Evolutionary conservation across 2,329 filamentous ascomycete genomes (phyloP).

Genomic region (Periglandula ipomoeae): DNA sequence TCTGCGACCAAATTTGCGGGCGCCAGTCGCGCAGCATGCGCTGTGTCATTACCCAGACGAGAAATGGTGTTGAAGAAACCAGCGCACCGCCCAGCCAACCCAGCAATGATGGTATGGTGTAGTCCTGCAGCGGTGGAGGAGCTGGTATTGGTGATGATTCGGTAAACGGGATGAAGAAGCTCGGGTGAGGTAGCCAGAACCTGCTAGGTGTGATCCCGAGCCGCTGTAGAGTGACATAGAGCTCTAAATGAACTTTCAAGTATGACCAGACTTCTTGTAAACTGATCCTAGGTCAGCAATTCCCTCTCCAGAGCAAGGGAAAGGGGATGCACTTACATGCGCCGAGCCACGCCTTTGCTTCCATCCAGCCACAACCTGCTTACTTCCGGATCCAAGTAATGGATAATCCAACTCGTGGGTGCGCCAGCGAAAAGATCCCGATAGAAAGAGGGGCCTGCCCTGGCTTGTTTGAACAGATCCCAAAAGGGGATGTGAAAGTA

Average conservation of each 20-base stretch:
- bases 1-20: slow-evolving; percentile 26
- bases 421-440: slow-evolving; percentile 24
- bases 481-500: slow-evolving; percentile 41
- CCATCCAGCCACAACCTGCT: slow-evolving; percentile 17
- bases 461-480: slow-evolving; percentile 25
- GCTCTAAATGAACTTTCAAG: slow-evolving; percentile 39
- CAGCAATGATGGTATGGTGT: slow-evolving; percentile 28
- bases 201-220: slow-evolving; percentile 35
- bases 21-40: slow-evolving; percentile 27
- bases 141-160: slow-evolving; percentile 38
- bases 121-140: slow-evolving; percentile 31
- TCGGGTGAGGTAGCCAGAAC: slow-evolving; percentile 32
- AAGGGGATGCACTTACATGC: slow-evolving; percentile 17
- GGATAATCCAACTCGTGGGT: slow-evolving; percentile 19
- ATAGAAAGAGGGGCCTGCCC: slow-evolving; percentile 20
- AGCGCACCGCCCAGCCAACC: slow-evolving; percentile 34
- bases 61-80: slow-evolving; percentile 37
- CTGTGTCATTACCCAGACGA: slow-evolving; percentile 35
- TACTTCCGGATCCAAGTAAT: slow-evolving; percentile 20
- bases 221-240: slow-evolving; percentile 44
- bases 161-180: slow-evolving; percentile 48
- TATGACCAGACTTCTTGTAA: slow-evolving; percentile 29
- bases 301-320: too few species aligned
- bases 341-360: slow-evolving; percentile 13
- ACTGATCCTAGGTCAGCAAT: slow-evolving; percentile 15